A percentile compares a stretch with the other conserved stretches of the same genome.
Evolutionary conservation across 2,329 filamentous ascomycete species (phyloP).

Genomic region (Furcasterigmium sp.): DNA sequence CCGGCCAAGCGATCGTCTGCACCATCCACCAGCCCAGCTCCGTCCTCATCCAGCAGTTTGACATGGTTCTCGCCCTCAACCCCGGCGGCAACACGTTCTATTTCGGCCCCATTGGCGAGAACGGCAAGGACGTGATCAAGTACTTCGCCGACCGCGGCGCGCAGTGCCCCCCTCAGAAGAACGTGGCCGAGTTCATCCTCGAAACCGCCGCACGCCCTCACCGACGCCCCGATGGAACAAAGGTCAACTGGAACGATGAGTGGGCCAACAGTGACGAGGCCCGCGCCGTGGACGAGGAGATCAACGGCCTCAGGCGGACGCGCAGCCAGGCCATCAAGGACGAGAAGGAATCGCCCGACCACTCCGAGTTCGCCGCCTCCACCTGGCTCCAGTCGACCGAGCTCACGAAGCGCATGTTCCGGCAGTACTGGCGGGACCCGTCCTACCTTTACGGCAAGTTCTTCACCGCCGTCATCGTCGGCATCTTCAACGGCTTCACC

Average conservation of each 20-base stretch:
- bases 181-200: conserved; percentile 41
- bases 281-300: conserved; percentile 54
- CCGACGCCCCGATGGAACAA: conserved; percentile 26
- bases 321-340: neutral
- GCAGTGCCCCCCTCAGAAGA: conserved; percentile 29
- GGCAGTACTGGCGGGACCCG: conserved; percentile 70
- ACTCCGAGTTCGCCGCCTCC: conserved; percentile 59
- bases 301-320: conserved; percentile 50
- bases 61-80: conserved; percentile 57
- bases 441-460: conserved; percentile 74
- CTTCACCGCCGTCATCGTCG: conserved; percentile 65
- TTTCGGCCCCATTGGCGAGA: conserved; percentile 59
- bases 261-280: conserved; percentile 64
- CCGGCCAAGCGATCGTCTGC: conserved; percentile 46
- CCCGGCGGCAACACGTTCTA: conserved; percentile 62
- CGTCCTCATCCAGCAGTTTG: conserved; percentile 48
- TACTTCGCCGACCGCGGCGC: conserved; percentile 52
- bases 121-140: conserved; percentile 48
- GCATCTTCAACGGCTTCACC: conserved; percentile 63
- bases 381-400: conserved; percentile 56
- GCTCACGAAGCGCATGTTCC: conserved; percentile 65
- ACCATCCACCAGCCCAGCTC: conserved; percentile 51
- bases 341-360: neutral
- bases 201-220: conserved; percentile 35
- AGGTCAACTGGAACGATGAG: conserved; percentile 68